Base-by-base conservation (phyloP, 805 yeast species). In the Yarrowia sp. region DNA sequence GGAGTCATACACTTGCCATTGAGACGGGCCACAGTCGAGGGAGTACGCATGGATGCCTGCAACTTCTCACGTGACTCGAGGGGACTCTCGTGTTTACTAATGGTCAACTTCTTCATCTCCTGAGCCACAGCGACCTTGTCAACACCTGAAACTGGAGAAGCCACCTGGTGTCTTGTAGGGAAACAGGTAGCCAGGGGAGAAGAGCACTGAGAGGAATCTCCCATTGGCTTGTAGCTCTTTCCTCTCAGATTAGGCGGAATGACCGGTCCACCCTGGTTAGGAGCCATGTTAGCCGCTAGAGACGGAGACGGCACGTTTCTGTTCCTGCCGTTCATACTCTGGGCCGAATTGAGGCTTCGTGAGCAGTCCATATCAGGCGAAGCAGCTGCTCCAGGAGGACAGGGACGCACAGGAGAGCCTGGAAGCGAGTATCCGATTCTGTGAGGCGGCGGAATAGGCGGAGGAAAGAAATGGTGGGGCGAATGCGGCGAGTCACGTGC, bases 1-100 rank as follows among this genome's bases (percentile, higher is more conserved):
- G 68, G 30, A 68, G 69, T 30, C 73, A 56, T 30, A 73, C 75
- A 15, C 66, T 64, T 8, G 73, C 73, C 52, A 72, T 72, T 19
- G 70, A 69, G 70, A 65, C 70, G 14, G 68, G 72, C 49, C 33
- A 33, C 46, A 46, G 70, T 13, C 42, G 68, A 14, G 39, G 58
- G 50, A 40, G 46, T 44, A 30, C 69, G 40, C 70, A 49, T 49
- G 19, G 24, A 49, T 36, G 63, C 53, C 44, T 42, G 61, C 14
- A n/a, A 46, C 69, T 30, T 65, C 61, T 46, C 70, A 38, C 69
- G 66, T 14, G 50, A 24, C 52, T 60, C 61, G 5, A 44, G 24
- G 14, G 71, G 38, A 9, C 61, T 46, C 39, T 56, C 69, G 36
- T 64, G 68, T 17, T 67, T 55, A 39, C 47, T 34, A 13, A 69